A percentile compares a stretch with the other conserved stretches of the same genome.
phyloP scores from a whole-genome alignment of 768 basidiomycete genomes.

The Mycena polygramma region DNA sequence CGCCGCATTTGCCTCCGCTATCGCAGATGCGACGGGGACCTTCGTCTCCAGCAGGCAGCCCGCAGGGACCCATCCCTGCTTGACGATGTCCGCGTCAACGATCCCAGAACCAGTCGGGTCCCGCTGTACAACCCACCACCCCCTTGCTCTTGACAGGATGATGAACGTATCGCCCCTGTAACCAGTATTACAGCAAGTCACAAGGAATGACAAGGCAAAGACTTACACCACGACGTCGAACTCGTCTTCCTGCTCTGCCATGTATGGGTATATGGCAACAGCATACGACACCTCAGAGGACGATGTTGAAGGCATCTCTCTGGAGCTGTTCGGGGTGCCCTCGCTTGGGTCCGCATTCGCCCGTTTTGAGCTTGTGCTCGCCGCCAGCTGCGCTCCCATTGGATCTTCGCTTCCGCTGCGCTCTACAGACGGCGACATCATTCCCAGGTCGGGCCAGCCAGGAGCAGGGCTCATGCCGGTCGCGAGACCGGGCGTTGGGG shows the following conservation, averaged over 20 bases:
- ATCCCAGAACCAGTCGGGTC: conserved; percentile 89
- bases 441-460: conserved; percentile 79
- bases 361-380: conserved; percentile 47
- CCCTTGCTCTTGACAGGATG: conserved; percentile 92
- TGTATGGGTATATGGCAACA: conserved; percentile 98
- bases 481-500: conserved; percentile 57
- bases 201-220: conserved; percentile 19
- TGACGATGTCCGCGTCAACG: conserved; percentile 80
- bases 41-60: conserved; percentile 96
- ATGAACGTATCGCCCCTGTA: conserved; percentile 92
- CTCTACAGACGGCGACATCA: conserved; percentile 70
- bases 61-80: conserved; percentile 98
- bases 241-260: conserved; percentile 98
- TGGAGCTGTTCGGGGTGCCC: conserved; percentile 38
- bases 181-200: conserved; percentile 13
- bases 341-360: conserved; percentile 30
- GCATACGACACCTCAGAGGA: conserved; percentile 87
- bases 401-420: conserved; percentile 56
- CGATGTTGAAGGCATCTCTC: conserved; percentile 59
- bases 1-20: conserved; percentile 80
- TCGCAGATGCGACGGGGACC: conserved; percentile 89
- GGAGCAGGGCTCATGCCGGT: conserved; percentile 76
- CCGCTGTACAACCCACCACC: conserved; percentile 99
- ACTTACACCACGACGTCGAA: conserved; percentile 97
- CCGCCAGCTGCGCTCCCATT: conserved; percentile 49